Evolutionary conservation across 164 flowering plant genomes (phyloP), one percentile per base, ranked within the genome.

Genomic region (Macadamia tetraphylla): DNA sequence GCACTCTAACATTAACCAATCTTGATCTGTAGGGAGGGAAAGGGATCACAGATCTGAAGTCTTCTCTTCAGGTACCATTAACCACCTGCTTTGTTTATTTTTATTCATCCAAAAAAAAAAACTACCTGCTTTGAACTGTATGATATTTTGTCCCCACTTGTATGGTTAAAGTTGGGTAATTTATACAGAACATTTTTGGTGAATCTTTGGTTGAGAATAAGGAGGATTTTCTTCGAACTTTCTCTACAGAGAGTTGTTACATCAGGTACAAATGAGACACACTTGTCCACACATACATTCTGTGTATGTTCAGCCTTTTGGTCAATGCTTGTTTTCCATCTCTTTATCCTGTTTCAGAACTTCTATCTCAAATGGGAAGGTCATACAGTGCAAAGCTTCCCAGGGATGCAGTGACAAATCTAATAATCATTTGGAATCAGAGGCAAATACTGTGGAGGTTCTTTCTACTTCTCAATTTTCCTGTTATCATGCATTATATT

Each of bases 201-300:
- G 92, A 85, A 72, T 88, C 87, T 72, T 79, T 94, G 70, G 72
- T 88, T 49, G 93, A 86, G 72, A 73, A 68, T 58, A 88, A 86
- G 71, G 92, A 91, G 35, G 92, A 83, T 53, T 90, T 94, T 72
- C 89, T 88, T 67, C 81, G 83, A 73, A 81, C 89, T n/a, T 94
- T 91, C 77, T 82, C 86, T 6, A 66, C 81, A 1, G 92, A 88
- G 59, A 64, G 64, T 35, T 67, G 82, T 63, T 87, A 77, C 75
- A 78, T 91, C 43, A 81, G 86, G 97, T 94, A 81, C 49, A 69
- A 35, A 11, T 9, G 23, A 23, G 23, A 23, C n/a, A 23, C 18
- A 29, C 9, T 55, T 67, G 30, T 30, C 0, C 48, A 43, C 51
- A 46, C 13, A 46, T 11, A 9, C 13, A 46, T 46, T 8, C 13